phyloP scores from a whole-genome alignment of 495 filamentous ascomycete species.

The Entonaema liquescens region DNA sequence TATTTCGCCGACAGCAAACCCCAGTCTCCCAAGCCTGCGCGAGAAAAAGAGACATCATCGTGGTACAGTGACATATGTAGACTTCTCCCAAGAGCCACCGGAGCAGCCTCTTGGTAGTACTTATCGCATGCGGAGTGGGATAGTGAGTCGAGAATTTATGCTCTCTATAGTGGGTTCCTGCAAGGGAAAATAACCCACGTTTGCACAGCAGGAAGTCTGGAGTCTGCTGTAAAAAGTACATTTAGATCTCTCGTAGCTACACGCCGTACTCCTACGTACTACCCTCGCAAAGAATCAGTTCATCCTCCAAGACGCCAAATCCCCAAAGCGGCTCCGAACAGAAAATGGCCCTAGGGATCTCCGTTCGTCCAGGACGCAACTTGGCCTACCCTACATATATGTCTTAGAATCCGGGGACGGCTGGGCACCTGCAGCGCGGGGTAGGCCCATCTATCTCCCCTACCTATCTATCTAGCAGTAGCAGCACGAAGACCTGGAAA shows the following conservation, averaged over 20 bases:
- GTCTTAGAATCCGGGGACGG: conserved; percentile 42
- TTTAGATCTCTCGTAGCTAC: conserved; percentile 11
- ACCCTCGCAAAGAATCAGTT: conserved; percentile 18
- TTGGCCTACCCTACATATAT: conserved; percentile 17
- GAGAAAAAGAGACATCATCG: neutral
- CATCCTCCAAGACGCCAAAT: conserved; percentile 25
- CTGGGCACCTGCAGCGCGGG: conserved; percentile 42
- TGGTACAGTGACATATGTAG: conserved; percentile 13
- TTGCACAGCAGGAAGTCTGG: conserved; percentile 9
- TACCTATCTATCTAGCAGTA: conserved; percentile 40
- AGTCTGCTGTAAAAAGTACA: neutral
- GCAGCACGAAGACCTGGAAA: conserved; percentile 34
- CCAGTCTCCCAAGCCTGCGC: conserved; percentile 18
- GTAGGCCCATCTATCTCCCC: conserved; percentile 32
- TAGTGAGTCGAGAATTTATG: conserved; percentile 12
- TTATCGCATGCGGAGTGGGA: conserved; percentile 3
- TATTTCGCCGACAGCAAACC: conserved; percentile 41
- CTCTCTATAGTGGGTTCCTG: conserved; percentile 14
- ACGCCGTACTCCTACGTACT: conserved; percentile 15
- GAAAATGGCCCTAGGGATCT: conserved; percentile 15
- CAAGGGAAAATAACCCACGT: conserved; percentile 5
- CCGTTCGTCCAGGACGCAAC: conserved; percentile 38
- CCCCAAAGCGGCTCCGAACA: conserved; percentile 23
- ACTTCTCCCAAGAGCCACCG: neutral
- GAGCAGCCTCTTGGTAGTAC: conserved; percentile 1